Base-by-base conservation (phyloP, 768 basidiomycete genomes). In the Lactarius hatsudake region DNA sequence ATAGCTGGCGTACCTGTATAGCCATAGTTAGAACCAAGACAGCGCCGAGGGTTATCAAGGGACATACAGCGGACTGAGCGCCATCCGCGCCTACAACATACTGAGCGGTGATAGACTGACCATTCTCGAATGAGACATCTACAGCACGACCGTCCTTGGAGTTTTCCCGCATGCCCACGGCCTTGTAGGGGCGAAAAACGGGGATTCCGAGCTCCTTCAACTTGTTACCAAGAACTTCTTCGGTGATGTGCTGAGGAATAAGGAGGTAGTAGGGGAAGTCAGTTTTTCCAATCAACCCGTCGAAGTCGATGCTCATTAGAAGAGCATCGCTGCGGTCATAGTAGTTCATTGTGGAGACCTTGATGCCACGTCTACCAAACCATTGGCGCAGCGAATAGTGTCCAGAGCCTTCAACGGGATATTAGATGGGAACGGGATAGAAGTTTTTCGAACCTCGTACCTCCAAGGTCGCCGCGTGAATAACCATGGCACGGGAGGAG, bases 21-120 rank as follows among this genome's bases (percentile, higher is more conserved):
- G 0, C 26, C 23, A 61, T 18, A 66, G 58, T 63, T 45, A 45
- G 26, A n/a, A 13, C 71, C 8, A 36, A 51, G 56, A n/a, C 30
- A 23, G 58, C 42, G 45, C 9, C 34, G n/a, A 32, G 59, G 10
- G 7, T 26, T 15, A 42, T 18, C n/a, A 34, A 28, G 7, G 59
- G 68, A 71, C 78, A 59, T 70, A 84, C 84, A 40, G 72, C 69
- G 0, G 84, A 86, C 64, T 72, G 78, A 3, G 82, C 74, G 4
- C 85, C 84, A 70, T 86, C 84, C 6, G 84, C 83, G 28, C 81
- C 84, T 38, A 85, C 70, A 5, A 85, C 79, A 71, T 83, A 84
- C 40, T 77, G 78, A 17, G 84, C 73, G 3, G 73, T 77, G 43
- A 85, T 77, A 15, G 75, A 71, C 42, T 77, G 77, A 4, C 84